Evolutionary conservation across 345 rosid species (phyloP).

Genomic region (Brassica incana): DNA sequence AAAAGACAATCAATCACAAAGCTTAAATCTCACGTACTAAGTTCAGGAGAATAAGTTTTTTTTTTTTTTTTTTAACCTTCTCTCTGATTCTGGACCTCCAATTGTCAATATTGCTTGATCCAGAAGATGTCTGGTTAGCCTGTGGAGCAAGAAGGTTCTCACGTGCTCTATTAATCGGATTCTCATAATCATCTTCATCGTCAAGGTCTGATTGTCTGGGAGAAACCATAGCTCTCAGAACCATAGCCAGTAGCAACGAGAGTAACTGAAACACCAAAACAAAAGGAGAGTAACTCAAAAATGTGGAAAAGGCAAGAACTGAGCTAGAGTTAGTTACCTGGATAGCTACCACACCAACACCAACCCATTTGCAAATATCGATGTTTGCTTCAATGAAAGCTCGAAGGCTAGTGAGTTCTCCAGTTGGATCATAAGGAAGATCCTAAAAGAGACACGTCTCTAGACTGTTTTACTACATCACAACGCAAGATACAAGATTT

Average conservation of each 20-base stretch:
- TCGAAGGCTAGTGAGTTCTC: conserved; percentile 73
- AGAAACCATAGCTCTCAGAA: conserved; percentile 76
- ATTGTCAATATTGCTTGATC: conserved; percentile 47
- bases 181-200: conserved; percentile 73
- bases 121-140: conserved; percentile 59
- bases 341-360: conserved; percentile 58
- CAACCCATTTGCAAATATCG: conserved; percentile 83
- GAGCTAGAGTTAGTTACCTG: conserved; percentile 53
- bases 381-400: conserved; percentile 67
- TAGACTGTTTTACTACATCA: conserved; percentile 1
- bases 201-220: conserved; percentile 48
- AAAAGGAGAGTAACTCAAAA: not conserved
- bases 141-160: conserved; percentile 76
- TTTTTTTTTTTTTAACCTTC: conserved; percentile 55
- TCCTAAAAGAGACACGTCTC: conserved; percentile 20
- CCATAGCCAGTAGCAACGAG: conserved; percentile 65
- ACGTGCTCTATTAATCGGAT: conserved; percentile 53
- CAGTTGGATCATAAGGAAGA: conserved; percentile 73
- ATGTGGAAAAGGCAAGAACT: not conserved
- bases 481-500: not conserved
- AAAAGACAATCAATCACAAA: not conserved
- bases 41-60: not conserved
- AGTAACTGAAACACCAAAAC: conserved; percentile 52
- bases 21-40: not conserved
- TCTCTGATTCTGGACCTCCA: conserved; percentile 86